Percentiles rank a stretch among this genome's conserved stretches.
Conservation (phyloP, 2,329 filamentous ascomycete species). For the Verticillium alfalfae region DNA sequence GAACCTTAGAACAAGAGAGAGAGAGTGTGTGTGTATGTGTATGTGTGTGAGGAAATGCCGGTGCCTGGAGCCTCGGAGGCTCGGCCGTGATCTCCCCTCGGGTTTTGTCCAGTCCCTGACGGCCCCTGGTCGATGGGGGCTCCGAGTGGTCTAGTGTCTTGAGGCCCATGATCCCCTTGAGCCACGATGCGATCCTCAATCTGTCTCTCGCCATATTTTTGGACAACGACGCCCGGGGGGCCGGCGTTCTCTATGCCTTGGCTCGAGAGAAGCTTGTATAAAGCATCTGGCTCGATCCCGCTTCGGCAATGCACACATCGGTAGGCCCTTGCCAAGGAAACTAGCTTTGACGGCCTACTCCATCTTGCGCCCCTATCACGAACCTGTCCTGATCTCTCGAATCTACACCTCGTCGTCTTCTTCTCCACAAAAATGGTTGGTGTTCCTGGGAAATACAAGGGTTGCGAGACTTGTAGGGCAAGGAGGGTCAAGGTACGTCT, state of each 20-base stretch:
- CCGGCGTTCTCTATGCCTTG: background rate
- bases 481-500: slow-evolving; percentile 51
- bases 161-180: too few relatives aligned
- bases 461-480: slow-evolving; percentile 56
- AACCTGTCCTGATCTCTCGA: background rate
- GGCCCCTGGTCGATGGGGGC: background rate
- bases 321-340: background rate
- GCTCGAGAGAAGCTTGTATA: background rate
- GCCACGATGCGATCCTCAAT: background rate
- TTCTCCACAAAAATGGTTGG: slow-evolving; percentile 42
- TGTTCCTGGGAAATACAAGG: slow-evolving; percentile 59
- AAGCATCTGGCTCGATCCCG: background rate
- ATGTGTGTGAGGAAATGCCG: background rate
- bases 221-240: background rate
- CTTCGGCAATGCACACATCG: background rate
- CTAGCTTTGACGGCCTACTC: background rate
- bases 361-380: background rate
- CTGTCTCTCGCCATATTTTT: background rate
- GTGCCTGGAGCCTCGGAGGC: background rate
- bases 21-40: too few relatives aligned
- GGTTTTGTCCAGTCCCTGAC: background rate
- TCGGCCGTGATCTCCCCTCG: background rate
- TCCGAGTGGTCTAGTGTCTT: too few relatives aligned
- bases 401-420: too few relatives aligned
- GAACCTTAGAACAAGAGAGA: too few relatives aligned